These are phyloP conservation scores for Entonaema liquescens DNA, from an alignment of 495 filamentous ascomycete genomes.

Conservation along the genomic window DNA sequence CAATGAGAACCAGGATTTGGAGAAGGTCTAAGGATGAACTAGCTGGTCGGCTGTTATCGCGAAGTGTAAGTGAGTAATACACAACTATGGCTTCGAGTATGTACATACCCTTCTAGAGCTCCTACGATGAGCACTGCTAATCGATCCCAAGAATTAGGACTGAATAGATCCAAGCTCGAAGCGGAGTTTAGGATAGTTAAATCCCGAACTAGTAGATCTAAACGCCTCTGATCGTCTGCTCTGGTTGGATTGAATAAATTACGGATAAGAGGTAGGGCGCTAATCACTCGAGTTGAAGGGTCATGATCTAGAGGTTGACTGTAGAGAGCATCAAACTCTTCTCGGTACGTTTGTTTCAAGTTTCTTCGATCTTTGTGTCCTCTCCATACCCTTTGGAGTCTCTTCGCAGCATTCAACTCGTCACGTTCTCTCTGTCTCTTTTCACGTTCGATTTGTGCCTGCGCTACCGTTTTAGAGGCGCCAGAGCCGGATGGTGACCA, in stretches of 20 bases:
- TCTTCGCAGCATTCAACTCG: constrained; percentile 74
- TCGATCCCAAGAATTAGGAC: constrained; percentile 42
- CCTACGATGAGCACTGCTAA: constrained; percentile 48
- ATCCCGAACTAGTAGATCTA: constrained; percentile 50
- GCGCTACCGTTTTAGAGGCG: constrained; percentile 77
- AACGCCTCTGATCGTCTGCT: constrained; percentile 48
- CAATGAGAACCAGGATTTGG: constrained; percentile 22
- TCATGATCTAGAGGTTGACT: constrained; percentile 3
- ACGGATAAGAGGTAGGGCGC: constrained; percentile 50
- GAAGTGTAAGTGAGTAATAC: constrained; percentile 12
- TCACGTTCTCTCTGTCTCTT: constrained; percentile 84
- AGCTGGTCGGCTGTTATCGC: constrained; percentile 34
- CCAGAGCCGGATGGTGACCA: constrained; percentile 61
- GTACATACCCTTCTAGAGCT: constrained; percentile 47
- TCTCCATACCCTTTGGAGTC: constrained; percentile 85
- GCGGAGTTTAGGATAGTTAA: constrained; percentile 33
- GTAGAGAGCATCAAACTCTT: constrained; percentile 71
- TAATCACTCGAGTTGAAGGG: constrained; percentile 38
- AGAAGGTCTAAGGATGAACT: constrained; percentile 34
- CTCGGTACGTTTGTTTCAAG: constrained; percentile 66
- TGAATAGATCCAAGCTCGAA: constrained; percentile 43
- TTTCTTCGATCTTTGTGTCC: constrained; percentile 71
- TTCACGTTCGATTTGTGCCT: constrained; percentile 84
- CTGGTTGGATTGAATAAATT: constrained; percentile 42
- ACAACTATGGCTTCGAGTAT: neutral